Conservation (phyloP, 306 rosid genomes). For the Gillenia trifoliata region DNA sequence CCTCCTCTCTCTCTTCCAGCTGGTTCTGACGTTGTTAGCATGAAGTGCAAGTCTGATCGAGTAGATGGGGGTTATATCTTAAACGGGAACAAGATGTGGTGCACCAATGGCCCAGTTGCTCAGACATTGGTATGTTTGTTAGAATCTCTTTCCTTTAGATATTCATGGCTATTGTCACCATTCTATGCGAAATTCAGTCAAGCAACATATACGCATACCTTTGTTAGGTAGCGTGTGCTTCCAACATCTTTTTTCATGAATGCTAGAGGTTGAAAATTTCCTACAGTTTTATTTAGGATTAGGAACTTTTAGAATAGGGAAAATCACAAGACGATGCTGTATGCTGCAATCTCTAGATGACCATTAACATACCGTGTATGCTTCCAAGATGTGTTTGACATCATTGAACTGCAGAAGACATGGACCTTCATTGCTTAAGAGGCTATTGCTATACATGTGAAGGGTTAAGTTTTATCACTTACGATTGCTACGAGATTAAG, state of each 20-base stretch:
- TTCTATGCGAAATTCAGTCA: neutral
- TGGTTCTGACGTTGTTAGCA: constrained; percentile 98
- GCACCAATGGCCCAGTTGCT: constrained; percentile 93
- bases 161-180: neutral
- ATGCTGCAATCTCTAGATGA: neutral
- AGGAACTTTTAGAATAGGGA: neutral
- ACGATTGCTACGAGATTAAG: neutral
- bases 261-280: neutral
- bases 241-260: neutral
- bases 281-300: neutral
- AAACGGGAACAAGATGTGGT: constrained; percentile 98
- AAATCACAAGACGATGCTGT: neutral
- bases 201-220: neutral
- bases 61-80: constrained; percentile 78
- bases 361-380: neutral
- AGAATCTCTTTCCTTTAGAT: constrained; percentile 1
- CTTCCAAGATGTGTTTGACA: neutral
- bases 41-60: constrained; percentile 93
- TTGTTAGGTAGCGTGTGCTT: neutral
- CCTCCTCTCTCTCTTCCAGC: constrained; percentile 42
- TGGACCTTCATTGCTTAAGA: neutral
- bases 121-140: constrained; percentile 66
- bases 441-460: neutral
- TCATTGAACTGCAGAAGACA: neutral
- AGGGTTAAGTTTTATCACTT: neutral